Evolutionary conservation across 2,329 filamentous ascomycete species (phyloP).

Genomic region (Keithomyces neogunnii): DNA sequence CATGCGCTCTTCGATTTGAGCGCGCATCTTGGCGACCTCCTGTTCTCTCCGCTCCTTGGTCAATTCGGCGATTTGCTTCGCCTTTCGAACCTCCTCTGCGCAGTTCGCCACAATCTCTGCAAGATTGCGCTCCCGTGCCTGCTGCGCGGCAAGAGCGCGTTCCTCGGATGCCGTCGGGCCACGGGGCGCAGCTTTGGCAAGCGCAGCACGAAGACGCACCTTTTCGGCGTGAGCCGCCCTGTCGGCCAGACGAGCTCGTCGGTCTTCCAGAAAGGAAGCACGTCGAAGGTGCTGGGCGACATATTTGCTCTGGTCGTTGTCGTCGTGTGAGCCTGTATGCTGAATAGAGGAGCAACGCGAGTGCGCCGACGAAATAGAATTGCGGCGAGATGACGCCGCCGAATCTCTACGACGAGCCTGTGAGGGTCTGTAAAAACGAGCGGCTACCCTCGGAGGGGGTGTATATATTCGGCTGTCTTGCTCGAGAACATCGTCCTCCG

Average conservation of each 20-base stretch:
- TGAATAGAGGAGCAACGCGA: conserved; percentile 57
- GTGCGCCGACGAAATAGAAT: conserved; percentile 69
- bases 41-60: conserved; percentile 75
- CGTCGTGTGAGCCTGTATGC: conserved; percentile 39
- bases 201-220: conserved; percentile 65
- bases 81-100: conserved; percentile 74
- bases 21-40: conserved; percentile 58
- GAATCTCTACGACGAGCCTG: conserved; percentile 65
- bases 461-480: conserved; percentile 36
- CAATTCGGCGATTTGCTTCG: conserved; percentile 73
- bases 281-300: conserved; percentile 72
- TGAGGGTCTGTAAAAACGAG: conserved; percentile 64
- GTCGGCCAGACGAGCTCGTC: conserved; percentile 71
- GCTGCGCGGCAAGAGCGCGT: conserved; percentile 65
- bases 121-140: conserved; percentile 70
- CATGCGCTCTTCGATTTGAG: conserved; percentile 72
- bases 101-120: conserved; percentile 75
- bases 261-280: conserved; percentile 71
- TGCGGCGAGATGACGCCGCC: conserved; percentile 69
- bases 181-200: conserved; percentile 60
- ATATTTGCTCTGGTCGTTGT: conserved; percentile 64
- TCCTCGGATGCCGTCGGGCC: conserved; percentile 64
- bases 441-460: conserved; percentile 68
- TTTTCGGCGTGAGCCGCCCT: conserved; percentile 77
- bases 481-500: conserved; percentile 26